Evolutionary conservation across 2,329 filamentous ascomycete genomes (phyloP).

Genomic region (Karstenula rhodostoma): DNA sequence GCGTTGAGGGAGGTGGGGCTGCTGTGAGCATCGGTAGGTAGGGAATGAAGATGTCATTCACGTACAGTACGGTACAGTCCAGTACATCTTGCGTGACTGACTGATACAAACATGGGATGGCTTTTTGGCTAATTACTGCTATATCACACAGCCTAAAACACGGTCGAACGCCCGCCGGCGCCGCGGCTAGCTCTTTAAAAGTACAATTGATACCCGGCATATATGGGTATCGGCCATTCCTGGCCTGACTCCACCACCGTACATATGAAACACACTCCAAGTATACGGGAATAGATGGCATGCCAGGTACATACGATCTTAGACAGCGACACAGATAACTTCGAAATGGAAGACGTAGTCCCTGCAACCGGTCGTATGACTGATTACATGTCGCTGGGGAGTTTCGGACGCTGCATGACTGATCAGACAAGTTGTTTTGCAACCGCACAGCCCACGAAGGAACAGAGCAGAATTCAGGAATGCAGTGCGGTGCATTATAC

Average conservation of each 20-base stretch:
- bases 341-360: not conserved
- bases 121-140: not conserved
- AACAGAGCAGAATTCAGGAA: conserved; percentile 6
- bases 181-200: conserved; percentile 4
- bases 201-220: conserved; percentile 1
- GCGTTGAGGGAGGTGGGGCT: conserved; percentile 16
- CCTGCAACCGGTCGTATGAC: too few relatives aligned
- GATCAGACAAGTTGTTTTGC: not conserved
- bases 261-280: conserved; percentile 6
- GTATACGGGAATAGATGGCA: conserved; percentile 9
- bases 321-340: not conserved
- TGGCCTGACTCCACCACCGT: not conserved
- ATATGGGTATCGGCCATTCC: not conserved
- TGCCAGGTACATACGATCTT: not conserved
- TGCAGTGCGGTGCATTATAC: conserved; percentile 25
- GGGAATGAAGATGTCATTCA: too few relatives aligned
- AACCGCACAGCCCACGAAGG: not conserved
- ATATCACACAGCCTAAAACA: not conserved
- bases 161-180: not conserved
- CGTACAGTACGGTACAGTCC: too few relatives aligned
- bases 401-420: not conserved
- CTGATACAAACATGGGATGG: not conserved
- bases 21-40: not conserved
- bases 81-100: not conserved
- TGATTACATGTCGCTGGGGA: not conserved